These are phyloP conservation scores for Globisporangium uncinulatum DNA, from an alignment of 352 stramenopile genomes.

Conservation along the genomic window DNA sequence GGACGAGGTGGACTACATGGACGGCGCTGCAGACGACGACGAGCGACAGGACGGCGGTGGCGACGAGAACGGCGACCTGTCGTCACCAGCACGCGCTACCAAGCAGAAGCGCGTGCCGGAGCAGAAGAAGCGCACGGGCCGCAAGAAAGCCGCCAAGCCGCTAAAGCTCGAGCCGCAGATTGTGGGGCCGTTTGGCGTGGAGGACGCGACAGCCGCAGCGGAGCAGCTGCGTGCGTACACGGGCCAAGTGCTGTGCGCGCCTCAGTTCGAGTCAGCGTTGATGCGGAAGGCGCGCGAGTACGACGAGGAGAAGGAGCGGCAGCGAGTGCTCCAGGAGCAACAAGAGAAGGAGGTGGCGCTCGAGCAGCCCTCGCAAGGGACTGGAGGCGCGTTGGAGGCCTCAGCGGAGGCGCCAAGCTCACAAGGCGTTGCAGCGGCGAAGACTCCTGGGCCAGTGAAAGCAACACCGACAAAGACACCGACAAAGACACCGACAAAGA, in stretches of 20 bases:
- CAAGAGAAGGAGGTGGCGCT: constrained; percentile 13
- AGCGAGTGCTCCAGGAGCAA: constrained; percentile 21
- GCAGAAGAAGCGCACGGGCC: constrained; percentile 34
- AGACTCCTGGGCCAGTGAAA: background rate
- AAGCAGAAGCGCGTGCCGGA: constrained; percentile 51
- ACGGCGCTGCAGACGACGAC: constrained; percentile 25
- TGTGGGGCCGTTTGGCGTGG: constrained; percentile 37
- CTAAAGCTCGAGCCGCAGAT: constrained; percentile 64
- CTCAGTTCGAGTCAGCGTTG: constrained; percentile 40
- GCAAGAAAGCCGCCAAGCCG: constrained; percentile 56
- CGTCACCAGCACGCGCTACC: constrained; percentile 18
- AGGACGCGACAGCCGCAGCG: constrained; percentile 5
- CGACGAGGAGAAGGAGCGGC: constrained; percentile 31
- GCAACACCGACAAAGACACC: constrained; percentile 1
- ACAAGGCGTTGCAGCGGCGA: background rate
- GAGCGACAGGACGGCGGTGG: constrained; percentile 17
- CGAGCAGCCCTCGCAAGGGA: constrained; percentile 20
- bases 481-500: background rate
- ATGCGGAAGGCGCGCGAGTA: constrained; percentile 42
- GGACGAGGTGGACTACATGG: constrained; percentile 84
- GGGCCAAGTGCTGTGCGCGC: constrained; percentile 26
- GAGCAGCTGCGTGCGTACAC: constrained; percentile 15
- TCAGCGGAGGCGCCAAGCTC: background rate
- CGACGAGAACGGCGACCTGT: constrained; percentile 11
- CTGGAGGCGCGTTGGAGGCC: constrained; percentile 3